phyloP scores from a whole-genome alignment of 2,329 filamentous ascomycete genomes.

The Colletotrichum sublineola region DNA sequence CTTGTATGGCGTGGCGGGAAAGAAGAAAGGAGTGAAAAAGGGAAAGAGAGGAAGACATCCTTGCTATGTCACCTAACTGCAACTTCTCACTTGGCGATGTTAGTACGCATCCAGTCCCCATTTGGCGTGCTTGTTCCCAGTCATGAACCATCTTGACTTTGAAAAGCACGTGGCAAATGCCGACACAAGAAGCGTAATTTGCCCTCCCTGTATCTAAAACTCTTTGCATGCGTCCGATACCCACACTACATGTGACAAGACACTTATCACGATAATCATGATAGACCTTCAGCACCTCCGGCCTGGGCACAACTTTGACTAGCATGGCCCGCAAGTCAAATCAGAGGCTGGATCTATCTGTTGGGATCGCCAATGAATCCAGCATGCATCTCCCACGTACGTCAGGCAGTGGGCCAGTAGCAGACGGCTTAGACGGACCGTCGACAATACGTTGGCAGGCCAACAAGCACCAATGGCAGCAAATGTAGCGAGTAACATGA shows the following conservation, averaged over 20 bases:
- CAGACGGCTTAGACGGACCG: not conserved
- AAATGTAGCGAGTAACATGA: conserved; percentile 12
- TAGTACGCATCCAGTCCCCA: not conserved
- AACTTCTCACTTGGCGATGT: not conserved
- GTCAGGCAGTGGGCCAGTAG: not conserved
- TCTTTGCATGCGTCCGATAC: not conserved
- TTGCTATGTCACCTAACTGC: not conserved
- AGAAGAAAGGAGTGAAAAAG: not conserved
- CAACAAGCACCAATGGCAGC: not conserved
- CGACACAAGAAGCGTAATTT: not conserved
- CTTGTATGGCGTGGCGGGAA: not conserved
- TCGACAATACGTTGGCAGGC: not conserved
- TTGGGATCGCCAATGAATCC: not conserved
- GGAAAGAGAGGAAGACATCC: too few species aligned
- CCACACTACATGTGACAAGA: not conserved
- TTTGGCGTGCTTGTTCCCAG: not conserved
- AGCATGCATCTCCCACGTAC: not conserved
- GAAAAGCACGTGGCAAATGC: not conserved
- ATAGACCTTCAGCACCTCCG: not conserved
- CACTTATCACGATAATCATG: not conserved
- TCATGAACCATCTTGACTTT: not conserved
- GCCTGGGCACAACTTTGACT: not conserved
- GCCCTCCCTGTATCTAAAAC: not conserved
- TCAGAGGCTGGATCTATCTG: not conserved
- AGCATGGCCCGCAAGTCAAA: not conserved